A percentile compares a stretch with the other conserved stretches of the same genome.
Conservation (phyloP, 345 rosid genomes). For the Bretschneidera sinensis region DNA sequence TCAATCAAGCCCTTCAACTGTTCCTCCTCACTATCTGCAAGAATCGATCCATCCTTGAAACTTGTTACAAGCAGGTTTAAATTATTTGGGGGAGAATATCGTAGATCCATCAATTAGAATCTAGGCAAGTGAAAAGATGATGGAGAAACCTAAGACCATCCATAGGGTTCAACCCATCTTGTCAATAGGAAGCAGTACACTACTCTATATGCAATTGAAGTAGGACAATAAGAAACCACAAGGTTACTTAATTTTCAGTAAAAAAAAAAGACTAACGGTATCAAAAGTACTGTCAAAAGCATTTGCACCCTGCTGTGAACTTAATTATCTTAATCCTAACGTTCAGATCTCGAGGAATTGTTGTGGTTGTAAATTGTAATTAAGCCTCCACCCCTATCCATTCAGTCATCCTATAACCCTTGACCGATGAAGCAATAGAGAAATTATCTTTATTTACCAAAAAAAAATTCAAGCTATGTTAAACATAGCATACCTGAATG, state of each 20-base stretch:
- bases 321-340: neutral
- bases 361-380: neutral
- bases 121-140: neutral
- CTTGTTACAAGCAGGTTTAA: neutral
- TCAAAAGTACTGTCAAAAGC: too few relatives aligned
- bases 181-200: too few relatives aligned
- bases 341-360: too few relatives aligned
- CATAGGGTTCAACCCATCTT: neutral
- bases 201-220: neutral
- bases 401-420: slow-evolving; percentile 1
- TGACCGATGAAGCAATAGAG: neutral
- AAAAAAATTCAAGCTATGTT: slow-evolving; percentile 1
- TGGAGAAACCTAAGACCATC: neutral
- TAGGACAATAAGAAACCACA: neutral
- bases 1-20: slow-evolving; percentile 21
- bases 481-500: slow-evolving; percentile 38
- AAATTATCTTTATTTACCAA: neutral
- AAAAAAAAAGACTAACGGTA: too few relatives aligned
- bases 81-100: neutral
- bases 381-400: slow-evolving; percentile 3
- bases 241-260: neutral
- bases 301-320: too few relatives aligned
- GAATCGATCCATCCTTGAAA: slow-evolving; percentile 4
- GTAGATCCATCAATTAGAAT: neutral
- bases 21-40: slow-evolving; percentile 33